phyloP scores from a whole-genome alignment of 2,329 filamentous ascomycete genomes.

The Fragosphaeria purpurea region DNA sequence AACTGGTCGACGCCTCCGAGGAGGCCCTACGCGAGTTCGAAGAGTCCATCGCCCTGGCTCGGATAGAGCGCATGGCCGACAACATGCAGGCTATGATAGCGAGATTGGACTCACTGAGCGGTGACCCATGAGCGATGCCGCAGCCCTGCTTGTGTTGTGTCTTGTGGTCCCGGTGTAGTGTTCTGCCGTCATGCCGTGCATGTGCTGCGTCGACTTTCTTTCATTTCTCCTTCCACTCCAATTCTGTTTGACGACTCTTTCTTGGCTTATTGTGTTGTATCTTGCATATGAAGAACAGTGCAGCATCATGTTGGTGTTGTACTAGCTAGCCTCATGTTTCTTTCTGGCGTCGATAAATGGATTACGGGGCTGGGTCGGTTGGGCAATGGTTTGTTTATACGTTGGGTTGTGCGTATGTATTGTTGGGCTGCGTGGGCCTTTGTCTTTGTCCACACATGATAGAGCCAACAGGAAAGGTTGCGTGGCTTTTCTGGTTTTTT shows the following conservation, averaged over 20 bases:
- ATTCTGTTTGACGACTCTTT: not conserved
- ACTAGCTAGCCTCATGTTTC: not conserved
- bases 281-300: not conserved
- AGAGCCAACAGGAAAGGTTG: no score
- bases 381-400: not conserved
- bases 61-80: slow-evolving; percentile 39
- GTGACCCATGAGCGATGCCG: slow-evolving; percentile 18
- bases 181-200: no score
- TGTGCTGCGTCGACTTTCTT: no score
- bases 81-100: slow-evolving; percentile 26
- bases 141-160: not conserved
- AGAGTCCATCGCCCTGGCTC: slow-evolving; percentile 35
- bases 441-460: no score
- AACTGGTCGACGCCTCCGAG: slow-evolving; percentile 51
- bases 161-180: no score
- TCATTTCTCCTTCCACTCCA: no score
- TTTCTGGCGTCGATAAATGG: slow-evolving; percentile 3
- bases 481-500: not conserved
- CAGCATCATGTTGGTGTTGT: not conserved
- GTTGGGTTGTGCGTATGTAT: not conserved
- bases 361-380: not conserved
- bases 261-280: not conserved
- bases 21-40: slow-evolving; percentile 37
- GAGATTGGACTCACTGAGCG: slow-evolving; percentile 27
- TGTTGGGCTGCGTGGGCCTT: no score